phyloP scores from a whole-genome alignment of 257 asterid genomes.

The Nicotiana tomentosiformis region DNA sequence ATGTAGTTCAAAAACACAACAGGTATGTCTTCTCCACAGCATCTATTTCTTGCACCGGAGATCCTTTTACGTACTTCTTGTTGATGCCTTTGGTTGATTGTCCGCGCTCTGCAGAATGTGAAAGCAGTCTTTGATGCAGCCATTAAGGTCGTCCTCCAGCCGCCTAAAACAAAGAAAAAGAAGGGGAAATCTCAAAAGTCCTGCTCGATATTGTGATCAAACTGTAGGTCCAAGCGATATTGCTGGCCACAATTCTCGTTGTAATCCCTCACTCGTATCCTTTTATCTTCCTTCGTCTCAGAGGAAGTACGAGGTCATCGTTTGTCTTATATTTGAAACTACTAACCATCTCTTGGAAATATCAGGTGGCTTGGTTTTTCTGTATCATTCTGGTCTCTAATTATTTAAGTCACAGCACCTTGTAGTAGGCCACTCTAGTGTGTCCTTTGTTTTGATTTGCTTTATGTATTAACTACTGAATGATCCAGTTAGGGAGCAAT shows the following conservation, averaged over 20 bases:
- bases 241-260: background rate
- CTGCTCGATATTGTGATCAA: slow-evolving; percentile 24
- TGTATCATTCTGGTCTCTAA: background rate
- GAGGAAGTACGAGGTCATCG: background rate
- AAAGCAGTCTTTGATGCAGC: slow-evolving; percentile 28
- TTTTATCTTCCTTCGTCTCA: background rate
- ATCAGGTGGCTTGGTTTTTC: slow-evolving; percentile 30
- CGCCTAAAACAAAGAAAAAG: slow-evolving; percentile 27
- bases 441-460: slow-evolving; percentile 7
- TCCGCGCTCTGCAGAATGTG: slow-evolving; percentile 15
- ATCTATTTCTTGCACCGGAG: background rate
- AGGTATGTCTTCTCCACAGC: slow-evolving; percentile 29
- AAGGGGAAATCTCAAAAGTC: slow-evolving; percentile 21
- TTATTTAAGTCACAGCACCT: background rate
- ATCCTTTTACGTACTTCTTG: background rate
- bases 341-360: slow-evolving; percentile 14
- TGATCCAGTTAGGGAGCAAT: background rate
- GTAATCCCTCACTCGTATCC: background rate
- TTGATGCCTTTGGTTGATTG: background rate
- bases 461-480: slow-evolving; percentile 5
- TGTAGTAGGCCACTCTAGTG: background rate
- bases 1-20: slow-evolving; percentile 75
- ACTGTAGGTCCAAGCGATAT: slow-evolving; percentile 16
- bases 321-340: background rate
- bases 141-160: slow-evolving; percentile 31